phyloP scores from a whole-genome alignment of 2,329 filamentous ascomycete species.

The Apiospora koreana region DNA sequence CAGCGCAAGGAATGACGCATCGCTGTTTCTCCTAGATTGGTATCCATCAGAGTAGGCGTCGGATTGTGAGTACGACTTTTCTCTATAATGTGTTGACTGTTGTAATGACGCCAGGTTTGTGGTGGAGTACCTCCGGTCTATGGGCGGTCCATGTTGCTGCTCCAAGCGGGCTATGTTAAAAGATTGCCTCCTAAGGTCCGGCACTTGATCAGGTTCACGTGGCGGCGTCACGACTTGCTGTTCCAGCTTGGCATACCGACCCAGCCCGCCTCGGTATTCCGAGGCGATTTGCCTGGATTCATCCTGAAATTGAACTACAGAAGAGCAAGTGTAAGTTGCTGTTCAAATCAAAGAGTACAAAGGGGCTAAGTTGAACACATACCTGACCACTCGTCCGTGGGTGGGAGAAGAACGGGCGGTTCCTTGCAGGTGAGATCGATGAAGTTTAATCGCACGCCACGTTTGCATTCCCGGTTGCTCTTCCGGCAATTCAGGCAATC shows the following conservation, averaged over 20 bases:
- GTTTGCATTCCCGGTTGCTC: slow-evolving; percentile 81
- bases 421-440: slow-evolving; percentile 77
- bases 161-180: slow-evolving; percentile 22
- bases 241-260: slow-evolving; percentile 66
- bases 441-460: slow-evolving; percentile 87
- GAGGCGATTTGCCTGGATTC: slow-evolving; percentile 89
- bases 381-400: slow-evolving; percentile 67
- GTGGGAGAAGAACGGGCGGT: slow-evolving; percentile 61
- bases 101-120: slow-evolving; percentile 15
- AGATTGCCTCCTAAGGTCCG: slow-evolving; percentile 26
- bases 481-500: slow-evolving; percentile 80
- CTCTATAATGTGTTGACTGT: neutral
- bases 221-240: slow-evolving; percentile 34
- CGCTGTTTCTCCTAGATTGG: slow-evolving; percentile 29
- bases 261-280: slow-evolving; percentile 79
- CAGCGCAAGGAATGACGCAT: slow-evolving; percentile 27
- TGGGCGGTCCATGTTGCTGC: slow-evolving; percentile 20
- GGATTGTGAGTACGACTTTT: slow-evolving; percentile 24
- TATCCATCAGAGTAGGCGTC: slow-evolving; percentile 25
- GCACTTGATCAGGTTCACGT: slow-evolving; percentile 23
- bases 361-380: slow-evolving; percentile 27
- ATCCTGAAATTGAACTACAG: slow-evolving; percentile 74
- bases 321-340: neutral
- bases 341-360: neutral
- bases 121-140: slow-evolving; percentile 24